Conservation (phyloP, 2,329 filamentous ascomycete genomes). For the Ophiostoma montium region DNA sequence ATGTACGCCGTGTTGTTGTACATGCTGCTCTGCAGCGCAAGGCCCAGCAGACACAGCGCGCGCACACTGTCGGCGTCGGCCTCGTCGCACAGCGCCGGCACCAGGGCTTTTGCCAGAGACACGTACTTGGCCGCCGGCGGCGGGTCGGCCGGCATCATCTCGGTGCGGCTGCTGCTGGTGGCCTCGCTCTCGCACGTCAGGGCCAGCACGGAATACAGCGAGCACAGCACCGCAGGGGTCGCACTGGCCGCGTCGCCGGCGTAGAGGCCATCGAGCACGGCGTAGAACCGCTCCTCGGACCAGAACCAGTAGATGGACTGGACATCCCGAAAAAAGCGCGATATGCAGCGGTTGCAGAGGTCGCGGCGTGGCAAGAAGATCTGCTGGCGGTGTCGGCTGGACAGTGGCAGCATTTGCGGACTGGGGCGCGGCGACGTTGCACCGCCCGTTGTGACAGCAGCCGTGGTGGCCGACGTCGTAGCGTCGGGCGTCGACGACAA, state of each 20-base stretch:
- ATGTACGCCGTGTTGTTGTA: slow-evolving; percentile 17
- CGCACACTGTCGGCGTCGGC: slow-evolving; percentile 17
- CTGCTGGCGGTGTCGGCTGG: slow-evolving; percentile 7
- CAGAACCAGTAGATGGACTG: slow-evolving; percentile 19
- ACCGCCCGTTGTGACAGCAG: not conserved
- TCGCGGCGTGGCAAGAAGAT: slow-evolving; percentile 17
- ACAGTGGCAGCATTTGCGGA: not conserved
- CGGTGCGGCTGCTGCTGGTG: not conserved
- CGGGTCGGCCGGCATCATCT: not conserved
- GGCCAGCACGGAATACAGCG: slow-evolving; percentile 16
- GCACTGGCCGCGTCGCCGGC: slow-evolving; percentile 15
- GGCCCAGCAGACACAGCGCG: slow-evolving; percentile 16
- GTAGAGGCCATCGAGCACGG: slow-evolving; percentile 16
- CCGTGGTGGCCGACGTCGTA: not conserved
- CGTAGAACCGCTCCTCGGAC: slow-evolving; percentile 17
- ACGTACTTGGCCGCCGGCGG: slow-evolving; percentile 14
- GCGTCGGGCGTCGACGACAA: slow-evolving; percentile 11
- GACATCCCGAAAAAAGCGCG: slow-evolving; percentile 18
- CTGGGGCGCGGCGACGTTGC: slow-evolving; percentile 1
- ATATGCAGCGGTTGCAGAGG: slow-evolving; percentile 17
- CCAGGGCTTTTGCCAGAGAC: slow-evolving; percentile 15
- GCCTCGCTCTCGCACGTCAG: slow-evolving; percentile 18
- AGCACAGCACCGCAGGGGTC: slow-evolving; percentile 16
- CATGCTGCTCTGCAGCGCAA: slow-evolving; percentile 16
- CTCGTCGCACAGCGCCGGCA: slow-evolving; percentile 16